Percentiles rank a stretch among this genome's conserved stretches.
phyloP scores from a whole-genome alignment of 257 asterid genomes.

The Forsythia suspensa region DNA sequence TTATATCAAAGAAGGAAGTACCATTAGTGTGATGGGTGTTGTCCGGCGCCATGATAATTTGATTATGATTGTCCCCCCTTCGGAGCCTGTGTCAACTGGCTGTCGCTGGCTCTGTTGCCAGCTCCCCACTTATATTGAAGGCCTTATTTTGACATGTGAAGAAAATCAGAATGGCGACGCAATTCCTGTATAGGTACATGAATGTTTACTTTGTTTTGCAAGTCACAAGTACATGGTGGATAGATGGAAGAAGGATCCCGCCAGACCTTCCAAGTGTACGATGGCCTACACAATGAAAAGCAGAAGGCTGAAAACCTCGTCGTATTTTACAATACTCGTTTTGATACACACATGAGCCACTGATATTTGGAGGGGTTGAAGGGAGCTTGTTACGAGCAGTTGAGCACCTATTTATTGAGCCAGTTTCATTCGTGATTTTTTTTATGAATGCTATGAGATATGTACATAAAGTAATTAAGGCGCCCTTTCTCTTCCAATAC shows the following conservation, averaged over 20 bases:
- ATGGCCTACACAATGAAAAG: background rate
- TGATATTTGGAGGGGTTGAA: too few relatives aligned
- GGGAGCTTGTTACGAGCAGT: background rate
- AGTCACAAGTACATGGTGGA: background rate
- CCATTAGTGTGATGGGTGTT: slow-evolving; percentile 60
- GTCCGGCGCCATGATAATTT: slow-evolving; percentile 54
- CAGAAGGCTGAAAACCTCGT: background rate
- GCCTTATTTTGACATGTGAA: slow-evolving; percentile 41
- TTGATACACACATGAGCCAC: background rate
- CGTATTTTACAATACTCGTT: background rate
- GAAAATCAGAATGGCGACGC: slow-evolving; percentile 43
- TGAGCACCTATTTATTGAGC: background rate
- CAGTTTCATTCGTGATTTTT: background rate
- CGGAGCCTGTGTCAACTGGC: slow-evolving; percentile 51
- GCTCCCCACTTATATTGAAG: slow-evolving; percentile 46
- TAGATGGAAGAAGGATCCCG: background rate
- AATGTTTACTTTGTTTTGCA: background rate
- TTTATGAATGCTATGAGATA: background rate
- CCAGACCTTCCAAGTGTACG: background rate
- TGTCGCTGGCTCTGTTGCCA: slow-evolving; percentile 46
- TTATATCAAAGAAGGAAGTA: slow-evolving; percentile 62
- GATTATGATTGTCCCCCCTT: slow-evolving; percentile 62
- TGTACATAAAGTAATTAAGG: background rate
- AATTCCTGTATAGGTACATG: slow-evolving; percentile 49
- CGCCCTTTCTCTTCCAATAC: background rate